Evolutionary conservation across 805 yeast genomes (phyloP).

Genomic region (Wickerhamiella lipophila): DNA sequence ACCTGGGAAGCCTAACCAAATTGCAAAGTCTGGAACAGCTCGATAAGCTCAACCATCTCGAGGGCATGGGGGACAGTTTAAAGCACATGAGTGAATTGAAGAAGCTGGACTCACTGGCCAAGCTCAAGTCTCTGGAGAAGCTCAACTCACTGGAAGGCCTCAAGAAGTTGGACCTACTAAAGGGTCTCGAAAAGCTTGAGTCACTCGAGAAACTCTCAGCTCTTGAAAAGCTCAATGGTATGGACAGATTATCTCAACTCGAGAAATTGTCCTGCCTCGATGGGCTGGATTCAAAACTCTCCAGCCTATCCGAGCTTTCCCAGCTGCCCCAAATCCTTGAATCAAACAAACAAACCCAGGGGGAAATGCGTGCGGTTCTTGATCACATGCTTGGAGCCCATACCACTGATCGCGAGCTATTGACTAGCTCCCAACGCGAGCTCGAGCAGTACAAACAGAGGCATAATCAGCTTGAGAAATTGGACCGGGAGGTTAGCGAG

Average conservation of each 20-base stretch:
- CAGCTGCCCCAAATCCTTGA: neutral
- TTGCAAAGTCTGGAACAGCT: neutral
- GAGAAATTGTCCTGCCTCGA: neutral
- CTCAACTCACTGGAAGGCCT: conserved; percentile 20
- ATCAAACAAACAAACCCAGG: neutral
- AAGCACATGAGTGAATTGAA: neutral
- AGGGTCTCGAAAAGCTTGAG: conserved; percentile 18
- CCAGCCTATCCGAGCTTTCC: neutral
- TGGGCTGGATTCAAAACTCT: neutral
- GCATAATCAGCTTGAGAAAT: neutral
- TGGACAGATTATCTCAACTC: neutral
- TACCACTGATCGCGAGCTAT: neutral
- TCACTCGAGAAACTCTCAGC: neutral
- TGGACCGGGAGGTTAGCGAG: conserved; percentile 6
- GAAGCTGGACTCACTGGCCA: neutral
- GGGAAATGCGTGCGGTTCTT: neutral
- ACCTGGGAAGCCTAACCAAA: too few relatives aligned
- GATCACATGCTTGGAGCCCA: conserved; percentile 3
- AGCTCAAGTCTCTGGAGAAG: conserved; percentile 19
- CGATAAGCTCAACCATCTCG: neutral
- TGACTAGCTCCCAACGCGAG: neutral
- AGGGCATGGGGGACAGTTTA: neutral
- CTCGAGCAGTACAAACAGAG: neutral
- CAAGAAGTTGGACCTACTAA: conserved; percentile 10
- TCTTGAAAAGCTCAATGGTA: neutral